Evolutionary conservation across 257 asterid species (phyloP).

Genomic region (Forsythia suspensa): DNA sequence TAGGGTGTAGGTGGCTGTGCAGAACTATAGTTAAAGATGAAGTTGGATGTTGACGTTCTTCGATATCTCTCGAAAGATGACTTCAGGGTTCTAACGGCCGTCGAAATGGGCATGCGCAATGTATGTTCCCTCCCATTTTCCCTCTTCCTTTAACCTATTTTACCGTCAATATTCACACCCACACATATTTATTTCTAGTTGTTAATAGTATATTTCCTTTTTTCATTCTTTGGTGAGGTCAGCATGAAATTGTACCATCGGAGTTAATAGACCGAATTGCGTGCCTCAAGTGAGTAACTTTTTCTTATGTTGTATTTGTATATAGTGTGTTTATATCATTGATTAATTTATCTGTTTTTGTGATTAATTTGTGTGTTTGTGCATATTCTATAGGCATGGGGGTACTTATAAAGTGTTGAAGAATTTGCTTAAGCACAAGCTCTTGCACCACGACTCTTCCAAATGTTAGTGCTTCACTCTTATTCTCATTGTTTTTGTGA

Average conservation of each 20-base stretch:
- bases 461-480: constrained; percentile 60
- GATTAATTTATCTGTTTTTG: neutral
- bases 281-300: constrained; percentile 58
- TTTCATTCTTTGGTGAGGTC: constrained; percentile 7
- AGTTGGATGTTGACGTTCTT: constrained; percentile 79
- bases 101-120: constrained; percentile 98
- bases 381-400: constrained; percentile 61
- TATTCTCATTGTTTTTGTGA: neutral
- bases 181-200: neutral
- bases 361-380: neutral
- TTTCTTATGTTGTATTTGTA: neutral
- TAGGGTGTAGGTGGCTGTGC: neutral
- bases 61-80: constrained; percentile 88
- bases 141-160: neutral
- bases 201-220: neutral
- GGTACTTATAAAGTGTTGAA: constrained; percentile 95
- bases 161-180: neutral
- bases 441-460: constrained; percentile 90
- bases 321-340: neutral
- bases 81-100: constrained; percentile 93
- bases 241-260: constrained; percentile 94
- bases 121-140: constrained; percentile 33
- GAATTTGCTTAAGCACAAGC: constrained; percentile 96
- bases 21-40: constrained; percentile 44
- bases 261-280: constrained; percentile 85